Base-by-base conservation (phyloP, 495 filamentous ascomycete genomes). In the Neohortaea acidophila region DNA sequence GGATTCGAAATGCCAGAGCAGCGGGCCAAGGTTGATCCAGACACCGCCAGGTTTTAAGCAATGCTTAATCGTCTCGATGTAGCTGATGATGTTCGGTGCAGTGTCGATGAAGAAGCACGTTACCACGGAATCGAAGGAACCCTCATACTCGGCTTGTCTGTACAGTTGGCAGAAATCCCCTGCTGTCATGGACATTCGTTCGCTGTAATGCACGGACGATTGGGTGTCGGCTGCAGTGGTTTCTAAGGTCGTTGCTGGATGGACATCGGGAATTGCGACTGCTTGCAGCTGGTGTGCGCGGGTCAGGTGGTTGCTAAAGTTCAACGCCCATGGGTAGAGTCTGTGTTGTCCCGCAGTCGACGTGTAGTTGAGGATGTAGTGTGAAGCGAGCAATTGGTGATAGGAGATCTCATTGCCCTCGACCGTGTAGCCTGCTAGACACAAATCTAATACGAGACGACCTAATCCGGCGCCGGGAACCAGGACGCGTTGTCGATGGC, bases 361-460 rank as follows among this genome's bases (percentile, higher is more conserved):
- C 0, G 72, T 80, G 53, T 82, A 74, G 50, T 96, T 96, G 8
- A 97, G 67, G 9, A 94, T 66, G 64, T 84, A 93, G 20, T 76
- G 80, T 40, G 79, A 84, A 10, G 84, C 85, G 39, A 96, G 60
- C 9, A 94, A 67, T 51, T 87, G 81, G 55, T 96, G 89, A 48
- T 87, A 94, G 12, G 83, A 91, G 45, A 96, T 85, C 62, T 97
- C 89, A 45, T 96, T 97, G 10, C 91, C 89, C 54, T 96, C 84
- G 1, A 72, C 68, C 0, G 66, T 55, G 58, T 73, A 93, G 11
- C 89, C 89, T 4, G 63, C 66, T n/a, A 59, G 59, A 49, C 76
- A 83, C 32, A 94, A 61, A 10, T 97, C 89, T 49, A 87, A 84
- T 3, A 92, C 81, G 7, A 94, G 60, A 3, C 89, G 72, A 10